Percentiles rank a stretch among this genome's conserved stretches.
phyloP scores from a whole-genome alignment of 2,329 filamentous ascomycete genomes.

The Xylariaceae sp. region DNA sequence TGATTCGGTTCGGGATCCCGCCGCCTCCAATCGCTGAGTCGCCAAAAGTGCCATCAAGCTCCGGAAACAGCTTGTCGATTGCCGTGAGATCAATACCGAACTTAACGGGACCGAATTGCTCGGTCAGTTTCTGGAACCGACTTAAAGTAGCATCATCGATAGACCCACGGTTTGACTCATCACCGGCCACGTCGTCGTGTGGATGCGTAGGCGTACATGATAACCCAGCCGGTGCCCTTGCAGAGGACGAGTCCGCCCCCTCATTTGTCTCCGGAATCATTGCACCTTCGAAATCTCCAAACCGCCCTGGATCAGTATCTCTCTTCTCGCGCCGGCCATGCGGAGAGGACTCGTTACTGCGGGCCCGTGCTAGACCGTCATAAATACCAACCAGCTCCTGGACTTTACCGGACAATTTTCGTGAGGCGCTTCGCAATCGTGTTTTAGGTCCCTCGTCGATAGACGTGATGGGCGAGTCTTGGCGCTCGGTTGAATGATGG shows the following conservation, averaged over 20 bases:
- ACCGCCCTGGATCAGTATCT: no score
- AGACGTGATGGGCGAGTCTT: slow-evolving; percentile 38
- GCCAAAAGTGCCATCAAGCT: slow-evolving; percentile 6
- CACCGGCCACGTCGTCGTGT: no score
- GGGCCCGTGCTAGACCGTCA: slow-evolving; percentile 33
- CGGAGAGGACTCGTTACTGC: slow-evolving; percentile 19
- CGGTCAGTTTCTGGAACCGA: slow-evolving; percentile 14
- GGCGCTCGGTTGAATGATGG: slow-evolving; percentile 21
- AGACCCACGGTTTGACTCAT: no score
- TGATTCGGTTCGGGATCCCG: slow-evolving; percentile 37
- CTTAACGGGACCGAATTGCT: slow-evolving; percentile 21
- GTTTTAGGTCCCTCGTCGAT: slow-evolving; percentile 32
- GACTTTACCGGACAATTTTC: slow-evolving; percentile 36
- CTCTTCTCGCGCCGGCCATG: slow-evolving; percentile 6
- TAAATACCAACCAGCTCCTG: slow-evolving; percentile 43
- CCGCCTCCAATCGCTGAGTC: slow-evolving; percentile 8
- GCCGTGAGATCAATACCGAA: slow-evolving; percentile 16
- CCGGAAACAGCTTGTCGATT: slow-evolving; percentile 27
- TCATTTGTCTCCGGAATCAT: no score
- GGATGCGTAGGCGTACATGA: no score
- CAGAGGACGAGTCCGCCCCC: no score
- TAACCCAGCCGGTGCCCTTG: no score
- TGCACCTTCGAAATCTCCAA: slow-evolving; percentile 25
- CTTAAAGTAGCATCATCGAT: slow-evolving; percentile 3
- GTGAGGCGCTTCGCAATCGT: slow-evolving; percentile 14